These are phyloP conservation scores for Tuber umbilicatum DNA, from an alignment of 495 filamentous ascomycete species.

Conservation along the genomic window DNA sequence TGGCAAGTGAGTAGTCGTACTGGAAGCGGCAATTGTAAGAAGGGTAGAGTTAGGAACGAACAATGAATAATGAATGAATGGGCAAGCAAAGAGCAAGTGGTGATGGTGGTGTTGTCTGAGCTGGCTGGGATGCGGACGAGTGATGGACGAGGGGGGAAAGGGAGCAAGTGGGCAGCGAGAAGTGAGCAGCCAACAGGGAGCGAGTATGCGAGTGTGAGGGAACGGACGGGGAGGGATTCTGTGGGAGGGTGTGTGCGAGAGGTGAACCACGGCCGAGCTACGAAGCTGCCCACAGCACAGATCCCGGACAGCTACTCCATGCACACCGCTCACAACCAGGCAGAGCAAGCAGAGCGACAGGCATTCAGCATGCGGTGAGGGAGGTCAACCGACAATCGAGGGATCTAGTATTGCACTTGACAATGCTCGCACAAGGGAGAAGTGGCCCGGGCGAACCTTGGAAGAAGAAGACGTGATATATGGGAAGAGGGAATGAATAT, in stretches of 20 bases:
- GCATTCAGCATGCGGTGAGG: background rate
- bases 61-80: background rate
- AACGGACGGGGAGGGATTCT: background rate
- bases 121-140: conserved; percentile 2
- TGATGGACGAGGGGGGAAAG: background rate
- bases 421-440: background rate
- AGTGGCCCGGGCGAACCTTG: background rate
- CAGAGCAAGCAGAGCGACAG: background rate
- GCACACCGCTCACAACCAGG: background rate
- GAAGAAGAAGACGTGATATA: background rate
- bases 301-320: background rate
- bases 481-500: background rate
- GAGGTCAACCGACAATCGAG: background rate
- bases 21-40: background rate
- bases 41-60: background rate
- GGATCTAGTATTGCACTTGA: background rate
- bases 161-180: background rate
- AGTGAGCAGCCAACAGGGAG: conserved; percentile 1
- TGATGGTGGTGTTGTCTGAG: conserved; percentile 4
- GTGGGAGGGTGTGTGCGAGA: background rate
- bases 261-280: background rate
- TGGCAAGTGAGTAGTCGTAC: background rate
- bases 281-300: background rate
- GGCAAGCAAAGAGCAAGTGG: background rate
- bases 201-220: background rate